Conservation (phyloP, 2,329 filamentous ascomycete genomes). For the Colletotrichum sp. region DNA sequence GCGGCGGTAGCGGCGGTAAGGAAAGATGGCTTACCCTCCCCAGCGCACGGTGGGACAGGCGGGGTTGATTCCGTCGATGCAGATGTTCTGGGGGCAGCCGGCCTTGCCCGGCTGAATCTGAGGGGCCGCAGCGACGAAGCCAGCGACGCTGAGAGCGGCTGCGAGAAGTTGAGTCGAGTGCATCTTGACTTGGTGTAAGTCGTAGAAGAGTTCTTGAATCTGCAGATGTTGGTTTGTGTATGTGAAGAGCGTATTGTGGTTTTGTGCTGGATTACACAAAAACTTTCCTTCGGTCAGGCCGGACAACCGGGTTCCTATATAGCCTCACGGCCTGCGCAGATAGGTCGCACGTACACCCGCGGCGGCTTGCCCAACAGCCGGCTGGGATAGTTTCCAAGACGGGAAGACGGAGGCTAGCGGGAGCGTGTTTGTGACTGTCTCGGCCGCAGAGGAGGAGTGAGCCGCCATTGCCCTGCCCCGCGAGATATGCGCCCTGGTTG, state of each 20-base stretch:
- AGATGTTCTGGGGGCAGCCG: conserved; percentile 24
- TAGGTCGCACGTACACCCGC: background rate
- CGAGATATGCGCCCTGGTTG: background rate
- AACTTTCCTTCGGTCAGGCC: background rate
- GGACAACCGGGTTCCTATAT: background rate
- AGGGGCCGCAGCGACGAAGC: conserved; percentile 6
- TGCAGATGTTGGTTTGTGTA: background rate
- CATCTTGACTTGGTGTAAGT: background rate
- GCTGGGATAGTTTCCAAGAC: background rate
- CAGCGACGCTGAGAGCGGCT: background rate
- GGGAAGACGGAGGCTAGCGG: conserved; percentile 14
- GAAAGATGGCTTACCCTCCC: conserved; percentile 27
- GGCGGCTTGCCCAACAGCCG: background rate
- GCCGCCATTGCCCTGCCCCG: background rate
- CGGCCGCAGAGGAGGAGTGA: background rate
- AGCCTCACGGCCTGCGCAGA: background rate
- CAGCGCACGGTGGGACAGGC: conserved; percentile 28
- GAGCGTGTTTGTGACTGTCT: background rate
- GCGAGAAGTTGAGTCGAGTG: background rate
- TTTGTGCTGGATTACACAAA: background rate
- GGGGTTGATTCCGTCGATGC: conserved; percentile 30
- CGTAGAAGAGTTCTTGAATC: too few relatives aligned
- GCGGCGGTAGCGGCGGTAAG: too few relatives aligned
- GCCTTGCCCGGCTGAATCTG: background rate
- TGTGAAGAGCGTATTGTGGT: background rate